Evolutionary conservation across 352 stramenopile species (phyloP), one percentile per base, ranked within the genome.

Genomic region (Peronospora tabacina): DNA sequence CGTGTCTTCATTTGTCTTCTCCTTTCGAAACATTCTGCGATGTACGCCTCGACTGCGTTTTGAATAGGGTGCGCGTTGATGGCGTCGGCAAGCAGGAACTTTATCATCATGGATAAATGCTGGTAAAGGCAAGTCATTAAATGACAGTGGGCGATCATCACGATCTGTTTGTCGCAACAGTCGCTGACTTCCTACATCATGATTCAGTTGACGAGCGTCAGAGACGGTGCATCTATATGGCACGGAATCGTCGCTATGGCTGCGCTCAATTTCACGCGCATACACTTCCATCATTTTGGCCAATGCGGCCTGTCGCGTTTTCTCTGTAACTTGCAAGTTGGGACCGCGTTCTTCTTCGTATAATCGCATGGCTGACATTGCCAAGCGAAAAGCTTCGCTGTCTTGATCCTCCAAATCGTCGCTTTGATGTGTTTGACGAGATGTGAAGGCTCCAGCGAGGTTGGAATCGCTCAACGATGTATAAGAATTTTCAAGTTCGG

Each of bases 251-350:
- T 47, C 57, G 34, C 22, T 66, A 30, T 56, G 51, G 29, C 53
- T 76, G 20, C 57, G 70, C 26, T 82, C 63, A 35, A 90, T 82
- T 40, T 90, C 77, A n/a, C 61, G 70, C 1, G 76, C 71, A 49
- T 88, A 90, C 19, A 88, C 74, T 12, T 77, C 69, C 52, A 86
- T 76, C 79, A 90, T 88, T 30, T 88, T 87, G 12, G 68, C 62
- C 33, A 88, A 43, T 9, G 76, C 79, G 0, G 61, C 65, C 39
- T 81, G 72, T 5, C 71, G 64, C 7, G 75, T 87, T 30, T 85
- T 71, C 7, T 85, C 64, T 0, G 72, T 66, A 0, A 90, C 68
- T 5, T 79, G 60, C 0, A 78, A 29, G 7, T 65, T 57, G 0
- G 55, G 44, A 1, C 75, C 74, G 10, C 70, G 73, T 43, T 87